Percentiles rank a stretch among this genome's conserved stretches.
phyloP scores from a whole-genome alignment of 2,329 filamentous ascomycete species.

The Aspergillus alliaceus region DNA sequence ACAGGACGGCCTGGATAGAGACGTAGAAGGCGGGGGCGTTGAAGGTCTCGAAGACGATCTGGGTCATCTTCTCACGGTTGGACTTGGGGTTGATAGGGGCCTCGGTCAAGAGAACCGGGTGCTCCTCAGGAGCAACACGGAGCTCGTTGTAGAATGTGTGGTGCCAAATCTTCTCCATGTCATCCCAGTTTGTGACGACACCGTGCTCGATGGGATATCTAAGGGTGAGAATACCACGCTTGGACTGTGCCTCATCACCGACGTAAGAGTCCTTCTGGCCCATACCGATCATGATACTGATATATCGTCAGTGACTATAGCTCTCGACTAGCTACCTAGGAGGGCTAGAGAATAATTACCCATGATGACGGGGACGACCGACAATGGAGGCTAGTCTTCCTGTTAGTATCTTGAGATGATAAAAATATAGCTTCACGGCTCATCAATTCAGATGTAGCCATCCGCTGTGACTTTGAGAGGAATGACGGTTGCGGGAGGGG shows the following conservation, averaged over 20 bases:
- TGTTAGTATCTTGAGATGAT: conserved; percentile 21
- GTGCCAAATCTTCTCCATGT: conserved; percentile 99
- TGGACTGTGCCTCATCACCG: conserved; percentile 99
- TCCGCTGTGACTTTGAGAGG: not conserved
- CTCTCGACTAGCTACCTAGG: not conserved
- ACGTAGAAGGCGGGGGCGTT: conserved; percentile 99
- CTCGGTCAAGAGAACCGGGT: conserved; percentile 98
- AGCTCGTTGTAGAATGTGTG: conserved; percentile 99
- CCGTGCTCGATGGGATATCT: conserved; percentile 99
- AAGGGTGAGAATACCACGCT: conserved; percentile 99
- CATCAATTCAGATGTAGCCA: not conserved
- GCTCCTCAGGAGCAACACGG: conserved; percentile 99
- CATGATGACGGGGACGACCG: conserved; percentile 99
- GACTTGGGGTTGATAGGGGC: conserved; percentile 99
- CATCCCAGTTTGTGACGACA: conserved; percentile 99
- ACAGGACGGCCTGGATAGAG: conserved; percentile 99
- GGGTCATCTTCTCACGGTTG: conserved; percentile 99
- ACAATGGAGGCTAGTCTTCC: conserved; percentile 83
- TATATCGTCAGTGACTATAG: conserved; percentile 34
- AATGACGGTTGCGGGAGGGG: conserved; percentile 12
- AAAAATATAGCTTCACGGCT: not conserved
- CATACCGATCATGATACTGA: conserved; percentile 99
- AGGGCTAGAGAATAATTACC: conserved; percentile 63
- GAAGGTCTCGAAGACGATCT: conserved; percentile 99
- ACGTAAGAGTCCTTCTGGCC: conserved; percentile 99